Evolutionary conservation across 2,329 filamentous ascomycete genomes (phyloP).

Genomic region (Botrytis byssoidea): DNA sequence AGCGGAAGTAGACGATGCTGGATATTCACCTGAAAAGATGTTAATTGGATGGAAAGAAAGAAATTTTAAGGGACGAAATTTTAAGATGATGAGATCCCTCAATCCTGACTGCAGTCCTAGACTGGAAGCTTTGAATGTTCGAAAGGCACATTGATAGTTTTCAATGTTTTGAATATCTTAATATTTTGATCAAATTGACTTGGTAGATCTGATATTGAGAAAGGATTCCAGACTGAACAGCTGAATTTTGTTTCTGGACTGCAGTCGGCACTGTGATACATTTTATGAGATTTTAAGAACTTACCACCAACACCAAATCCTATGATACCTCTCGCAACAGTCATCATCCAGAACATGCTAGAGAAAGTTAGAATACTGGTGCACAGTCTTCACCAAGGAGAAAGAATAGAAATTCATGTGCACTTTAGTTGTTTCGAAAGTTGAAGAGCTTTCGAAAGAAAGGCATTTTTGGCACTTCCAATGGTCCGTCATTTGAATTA

Average conservation of each 20-base stretch:
- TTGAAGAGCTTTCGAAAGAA: not conserved
- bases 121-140: not conserved
- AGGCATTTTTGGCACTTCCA: not conserved
- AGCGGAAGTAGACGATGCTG: conserved; percentile 47
- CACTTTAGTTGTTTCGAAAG: not conserved
- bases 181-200: not conserved
- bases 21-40: conserved; percentile 44
- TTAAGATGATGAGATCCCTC: not conserved
- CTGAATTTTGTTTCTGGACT: not conserved
- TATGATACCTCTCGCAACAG: conserved; percentile 48
- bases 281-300: not conserved
- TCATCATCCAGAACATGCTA: conserved; percentile 54
- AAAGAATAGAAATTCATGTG: not conserved
- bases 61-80: not conserved
- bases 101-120: not conserved
- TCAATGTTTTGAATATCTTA: not conserved
- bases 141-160: not conserved
- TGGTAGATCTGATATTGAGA: not conserved
- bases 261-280: not conserved
- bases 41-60: not conserved
- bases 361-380: not conserved
- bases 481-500: accelerated
- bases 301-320: conserved; percentile 48
- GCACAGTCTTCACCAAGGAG: no score
- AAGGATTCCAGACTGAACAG: not conserved